Base-by-base conservation (phyloP, 1,139 yeast genomes). In the Blastobotrys buckinghamii region DNA sequence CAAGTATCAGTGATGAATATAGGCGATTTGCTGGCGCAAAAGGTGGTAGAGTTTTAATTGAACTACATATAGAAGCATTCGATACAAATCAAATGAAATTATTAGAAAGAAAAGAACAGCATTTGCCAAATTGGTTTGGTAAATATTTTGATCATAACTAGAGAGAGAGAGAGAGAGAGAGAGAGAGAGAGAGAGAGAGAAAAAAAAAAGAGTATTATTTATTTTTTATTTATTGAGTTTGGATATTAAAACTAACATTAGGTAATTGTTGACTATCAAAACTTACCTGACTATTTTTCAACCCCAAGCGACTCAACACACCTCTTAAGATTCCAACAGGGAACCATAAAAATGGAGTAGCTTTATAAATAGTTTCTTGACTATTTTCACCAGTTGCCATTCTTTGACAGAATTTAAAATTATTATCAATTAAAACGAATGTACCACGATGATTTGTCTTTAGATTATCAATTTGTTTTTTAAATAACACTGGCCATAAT, bases 1-100 rank as follows among this genome's bases (percentile, higher is more conserved):
- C 97, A 12, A 77, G 95, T 66, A 94, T 90, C 1, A 81, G 90
- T 51, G 98, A 92, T 63, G 98, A 92, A 63, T 92, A 92, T 64
- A 73, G 97, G 58, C 69, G 98, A 54, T 92, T 90, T 64, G 86
- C 97, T 0, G 97, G 97, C 0, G 80, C 90, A 12, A 74, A 92
- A 57, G 96, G 97, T 15, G 97, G 96, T 1, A 73, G 97, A 53
- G 88, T 89, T 41, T 73, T 88, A 60, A 96, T 92, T 39, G 98
- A 92, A 64, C 74, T 92, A 60, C 76, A 88, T 56, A 88, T 92
- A 48, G 98, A 92, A 63, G 86, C 85, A 41, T 85, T 84, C 65
- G 90, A 83, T 63, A 75, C 82, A 2, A 66, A 66, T 45, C 67
- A 76, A 13, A 79, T 84, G 19, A 68, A 70, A 42, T 74, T 81